Conservation (phyloP, 1,284 basidiomycete genomes). For the Marasmius tenuissimus region DNA sequence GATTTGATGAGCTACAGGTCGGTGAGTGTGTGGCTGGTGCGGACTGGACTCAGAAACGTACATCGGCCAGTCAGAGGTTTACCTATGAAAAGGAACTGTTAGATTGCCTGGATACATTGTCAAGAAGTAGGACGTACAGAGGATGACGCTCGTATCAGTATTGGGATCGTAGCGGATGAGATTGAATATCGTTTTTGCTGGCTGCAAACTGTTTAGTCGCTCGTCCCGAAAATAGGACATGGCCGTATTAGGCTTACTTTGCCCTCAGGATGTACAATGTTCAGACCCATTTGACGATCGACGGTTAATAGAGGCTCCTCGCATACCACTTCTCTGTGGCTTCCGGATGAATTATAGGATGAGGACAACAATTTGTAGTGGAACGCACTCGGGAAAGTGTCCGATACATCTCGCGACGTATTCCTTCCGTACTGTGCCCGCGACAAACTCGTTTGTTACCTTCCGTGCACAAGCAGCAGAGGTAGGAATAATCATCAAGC, state of each 20-base stretch:
- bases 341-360: conserved; percentile 5
- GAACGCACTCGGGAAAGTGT: conserved; percentile 75
- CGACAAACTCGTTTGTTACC: conserved; percentile 81
- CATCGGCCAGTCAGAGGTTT: conserved; percentile 86
- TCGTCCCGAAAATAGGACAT: no score
- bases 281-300: conserved; percentile 94
- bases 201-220: conserved; percentile 38
- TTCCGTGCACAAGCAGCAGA: conserved; percentile 69
- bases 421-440: conserved; percentile 83
- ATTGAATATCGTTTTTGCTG: conserved; percentile 89
- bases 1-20: conserved; percentile 52
- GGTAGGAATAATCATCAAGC: conserved; percentile 93
- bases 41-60: conserved; percentile 28
- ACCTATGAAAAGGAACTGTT: conserved; percentile 43
- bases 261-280: conserved; percentile 92
- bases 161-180: conserved; percentile 81
- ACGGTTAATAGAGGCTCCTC: conserved; percentile 90
- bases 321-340: conserved; percentile 77
- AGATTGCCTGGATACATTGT: conserved; percentile 9
- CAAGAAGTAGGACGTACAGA: conserved; percentile 56
- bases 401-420: conserved; percentile 88
- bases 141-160: conserved; percentile 86
- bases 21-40: no score
- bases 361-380: background rate
- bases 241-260: conserved; percentile 52